phyloP scores from a whole-genome alignment of 2,329 filamentous ascomycete species.

The Orbilia brochopaga region DNA sequence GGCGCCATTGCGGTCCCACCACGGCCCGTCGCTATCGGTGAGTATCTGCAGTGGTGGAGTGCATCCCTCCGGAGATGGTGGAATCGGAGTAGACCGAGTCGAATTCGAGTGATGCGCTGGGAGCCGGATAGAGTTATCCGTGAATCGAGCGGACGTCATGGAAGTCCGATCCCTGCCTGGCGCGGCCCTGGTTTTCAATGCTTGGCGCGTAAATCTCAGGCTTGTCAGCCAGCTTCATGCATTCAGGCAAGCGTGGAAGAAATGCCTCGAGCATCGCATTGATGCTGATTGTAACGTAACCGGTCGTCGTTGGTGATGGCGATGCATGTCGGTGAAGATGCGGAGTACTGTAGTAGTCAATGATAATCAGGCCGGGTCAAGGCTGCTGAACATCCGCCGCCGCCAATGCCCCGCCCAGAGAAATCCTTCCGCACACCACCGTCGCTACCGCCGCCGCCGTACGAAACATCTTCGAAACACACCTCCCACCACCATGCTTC shows the following conservation, averaged over 20 bases:
- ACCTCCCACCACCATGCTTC: neutral
- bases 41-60: neutral
- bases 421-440: too few relatives aligned
- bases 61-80: slow-evolving; percentile 9
- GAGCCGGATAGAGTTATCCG: too few relatives aligned
- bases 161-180: neutral
- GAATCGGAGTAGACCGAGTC: neutral
- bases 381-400: too few relatives aligned
- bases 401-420: too few relatives aligned
- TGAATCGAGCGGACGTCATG: neutral
- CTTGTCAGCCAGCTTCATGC: neutral
- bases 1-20: slow-evolving; percentile 7
- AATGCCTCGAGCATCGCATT: too few relatives aligned
- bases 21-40: neutral
- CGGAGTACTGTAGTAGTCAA: too few relatives aligned
- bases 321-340: too few relatives aligned
- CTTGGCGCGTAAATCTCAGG: neutral
- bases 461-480: neutral
- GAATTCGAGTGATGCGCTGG: too few relatives aligned
- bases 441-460: too few relatives aligned
- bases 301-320: too few relatives aligned
- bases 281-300: too few relatives aligned
- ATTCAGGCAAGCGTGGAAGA: neutral
- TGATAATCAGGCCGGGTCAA: too few relatives aligned
- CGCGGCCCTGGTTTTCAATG: neutral